A percentile compares a stretch with the other conserved stretches of the same genome.
Conservation (phyloP, 2,329 filamentous ascomycete genomes). For the Ophiostoma piceae region DNA sequence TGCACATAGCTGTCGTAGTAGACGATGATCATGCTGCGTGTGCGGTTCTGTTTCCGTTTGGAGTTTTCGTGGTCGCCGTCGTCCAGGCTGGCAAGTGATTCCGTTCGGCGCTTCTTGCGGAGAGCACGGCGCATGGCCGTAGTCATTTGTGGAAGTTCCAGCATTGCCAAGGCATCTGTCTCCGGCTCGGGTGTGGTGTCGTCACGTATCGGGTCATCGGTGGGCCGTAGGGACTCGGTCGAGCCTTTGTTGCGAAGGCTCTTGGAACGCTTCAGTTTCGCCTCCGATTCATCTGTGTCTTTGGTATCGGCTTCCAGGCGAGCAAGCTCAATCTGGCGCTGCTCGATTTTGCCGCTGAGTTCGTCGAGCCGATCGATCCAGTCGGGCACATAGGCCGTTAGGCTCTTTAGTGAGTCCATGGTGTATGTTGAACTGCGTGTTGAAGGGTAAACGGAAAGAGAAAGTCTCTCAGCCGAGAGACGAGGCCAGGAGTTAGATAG, state of each 20-base stretch:
- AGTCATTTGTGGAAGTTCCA: neutral
- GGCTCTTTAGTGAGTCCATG: constrained; percentile 53
- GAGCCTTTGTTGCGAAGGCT: constrained; percentile 31
- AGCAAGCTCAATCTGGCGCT: constrained; percentile 57
- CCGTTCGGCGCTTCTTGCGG: constrained; percentile 39
- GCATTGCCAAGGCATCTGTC: constrained; percentile 15
- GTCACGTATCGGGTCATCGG: constrained; percentile 25
- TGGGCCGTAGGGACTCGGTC: constrained; percentile 30
- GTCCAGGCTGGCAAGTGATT: constrained; percentile 49
- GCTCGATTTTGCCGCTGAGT: constrained; percentile 55
- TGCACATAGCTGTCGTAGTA: constrained; percentile 89
- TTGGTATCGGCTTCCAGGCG: constrained; percentile 33
- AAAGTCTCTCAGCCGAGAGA: constrained; percentile 7
- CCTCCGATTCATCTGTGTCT: constrained; percentile 25
- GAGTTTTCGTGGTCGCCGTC: constrained; percentile 33
- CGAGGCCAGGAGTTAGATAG: constrained; percentile 8
- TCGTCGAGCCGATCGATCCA: constrained; percentile 57
- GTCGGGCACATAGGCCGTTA: constrained; percentile 53
- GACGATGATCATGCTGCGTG: constrained; percentile 74
- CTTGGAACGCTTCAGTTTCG: constrained; percentile 28
- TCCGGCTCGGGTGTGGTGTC: constrained; percentile 20
- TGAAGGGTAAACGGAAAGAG: neutral
- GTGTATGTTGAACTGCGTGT: neutral
- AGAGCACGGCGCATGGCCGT: neutral
- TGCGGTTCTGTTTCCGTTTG: constrained; percentile 52